Evolutionary conservation across 1,139 yeast genomes (phyloP), one percentile per base, ranked within the genome.

Genomic region (Debaryomycetaceae sp.): DNA sequence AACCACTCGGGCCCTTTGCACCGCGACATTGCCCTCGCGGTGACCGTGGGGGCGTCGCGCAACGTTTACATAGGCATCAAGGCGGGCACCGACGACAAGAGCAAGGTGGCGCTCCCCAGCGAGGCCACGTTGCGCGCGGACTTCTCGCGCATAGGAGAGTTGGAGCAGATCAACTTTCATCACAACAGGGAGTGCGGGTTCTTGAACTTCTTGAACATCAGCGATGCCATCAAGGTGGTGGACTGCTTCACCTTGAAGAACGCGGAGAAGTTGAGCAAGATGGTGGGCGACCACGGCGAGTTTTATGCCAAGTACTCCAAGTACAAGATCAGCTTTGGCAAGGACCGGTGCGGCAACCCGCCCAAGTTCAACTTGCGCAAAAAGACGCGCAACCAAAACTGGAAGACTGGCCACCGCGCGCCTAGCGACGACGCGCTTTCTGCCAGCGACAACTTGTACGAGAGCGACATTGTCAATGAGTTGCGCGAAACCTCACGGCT

Each of bases 331-430:
- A 64, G 65, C 37, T 67, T 63, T 44, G 74, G 67, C 12, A 67
- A 67, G 45, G 74, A 67, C 41, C 48, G 74, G 37, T 67, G 74
- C 47, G 74, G 71, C 2, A 65, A 65, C 38, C 69, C 68, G 4
- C 70, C 72, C 12, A 66, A 64, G 36, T 64, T 63, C 45, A 61
- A 58, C 40, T 65, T 55, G 50, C 62, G 53, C 42, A 62, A 65
- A 42, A 57, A 56, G 30, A 39, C 46, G 4, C 28, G 21, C 20
- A 18, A 12, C 17, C n/a, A 27, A 11, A 14, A 23, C 10, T 23
- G 24, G 18, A 19, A 15, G 4, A 19, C 18, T 13, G 10, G 21
- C 23, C 23, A 15, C 19, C 18, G n/a, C 18, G 19, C n/a, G 16
- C 14, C 18, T 10, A 20, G 9, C 8, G 13, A 23, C 6, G 30